Percentiles rank a stretch among this genome's conserved stretches.
Evolutionary conservation across 345 rosid species (phyloP).

Genomic region (Firmiana major): DNA sequence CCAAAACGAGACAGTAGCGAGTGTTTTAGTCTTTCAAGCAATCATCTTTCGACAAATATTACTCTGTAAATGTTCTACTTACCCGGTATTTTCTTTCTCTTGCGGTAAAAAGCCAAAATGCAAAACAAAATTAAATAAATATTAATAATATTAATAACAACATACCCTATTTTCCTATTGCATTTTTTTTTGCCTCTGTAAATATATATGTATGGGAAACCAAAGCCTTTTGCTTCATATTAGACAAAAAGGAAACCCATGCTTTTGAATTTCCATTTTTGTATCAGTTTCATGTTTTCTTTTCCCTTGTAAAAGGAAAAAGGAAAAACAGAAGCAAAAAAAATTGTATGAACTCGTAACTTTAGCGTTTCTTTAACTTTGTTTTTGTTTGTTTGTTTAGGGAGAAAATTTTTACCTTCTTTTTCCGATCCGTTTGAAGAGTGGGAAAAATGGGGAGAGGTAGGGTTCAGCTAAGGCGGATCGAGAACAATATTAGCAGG

Average conservation of each 20-base stretch:
- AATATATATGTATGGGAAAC: not conserved
- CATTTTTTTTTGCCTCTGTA: not conserved
- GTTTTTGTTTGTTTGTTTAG: not conserved
- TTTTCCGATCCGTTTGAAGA: not conserved
- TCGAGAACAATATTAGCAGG: constrained; percentile 65
- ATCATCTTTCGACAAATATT: constrained; percentile 28
- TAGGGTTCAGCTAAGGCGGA: constrained; percentile 57
- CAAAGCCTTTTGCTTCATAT: constrained; percentile 10
- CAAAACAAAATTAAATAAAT: not conserved
- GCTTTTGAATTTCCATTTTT: constrained; percentile 11
- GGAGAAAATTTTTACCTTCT: not conserved
- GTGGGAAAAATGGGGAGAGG: constrained; percentile 22
- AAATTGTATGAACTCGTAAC: not conserved
- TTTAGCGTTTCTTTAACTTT: constrained; percentile 9
- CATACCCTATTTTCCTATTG: not conserved
- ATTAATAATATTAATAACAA: not conserved
- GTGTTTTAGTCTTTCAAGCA: constrained; percentile 8
- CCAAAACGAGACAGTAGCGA: constrained; percentile 15
- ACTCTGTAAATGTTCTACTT: not conserved
- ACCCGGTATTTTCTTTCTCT: not conserved
- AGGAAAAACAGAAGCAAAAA: not conserved
- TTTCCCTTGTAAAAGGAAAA: not conserved
- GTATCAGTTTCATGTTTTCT: not conserved
- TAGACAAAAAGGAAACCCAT: constrained; percentile 28
- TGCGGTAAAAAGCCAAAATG: not conserved